phyloP scores from a whole-genome alignment of 169 alveolate species.

The Babesia caballi region DNA sequence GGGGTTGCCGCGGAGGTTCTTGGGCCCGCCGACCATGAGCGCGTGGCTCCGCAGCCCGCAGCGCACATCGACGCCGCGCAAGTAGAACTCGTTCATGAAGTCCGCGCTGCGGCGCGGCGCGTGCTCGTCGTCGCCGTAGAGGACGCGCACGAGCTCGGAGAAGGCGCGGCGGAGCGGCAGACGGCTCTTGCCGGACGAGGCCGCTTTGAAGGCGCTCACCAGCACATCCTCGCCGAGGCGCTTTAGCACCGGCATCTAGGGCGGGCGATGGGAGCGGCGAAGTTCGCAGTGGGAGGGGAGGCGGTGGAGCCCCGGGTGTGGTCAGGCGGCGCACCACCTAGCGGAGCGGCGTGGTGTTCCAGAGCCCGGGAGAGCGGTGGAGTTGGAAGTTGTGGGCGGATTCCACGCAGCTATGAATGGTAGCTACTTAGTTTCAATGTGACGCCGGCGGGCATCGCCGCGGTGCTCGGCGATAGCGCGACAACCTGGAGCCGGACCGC shows the following conservation, averaged over 20 bases:
- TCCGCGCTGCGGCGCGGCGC: conserved; percentile 22
- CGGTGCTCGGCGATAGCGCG: neutral
- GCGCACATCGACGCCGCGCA: conserved; percentile 50
- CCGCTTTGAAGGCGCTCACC: conserved; percentile 13
- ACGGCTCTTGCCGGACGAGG: conserved; percentile 32
- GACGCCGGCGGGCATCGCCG: neutral
- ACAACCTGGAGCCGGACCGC: neutral
- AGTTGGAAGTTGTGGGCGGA: too few relatives aligned
- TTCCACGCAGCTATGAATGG: too few relatives aligned
- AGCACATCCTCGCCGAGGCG: conserved; percentile 45
- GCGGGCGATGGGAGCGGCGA: too few relatives aligned
- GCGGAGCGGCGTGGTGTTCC: too few relatives aligned
- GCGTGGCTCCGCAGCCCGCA: conserved; percentile 60
- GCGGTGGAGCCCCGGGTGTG: too few relatives aligned
- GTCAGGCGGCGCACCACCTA: too few relatives aligned
- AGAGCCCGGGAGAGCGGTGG: too few relatives aligned
- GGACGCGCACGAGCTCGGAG: conserved; percentile 22
- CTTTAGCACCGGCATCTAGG: conserved; percentile 15
- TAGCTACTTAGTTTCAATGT: too few relatives aligned
- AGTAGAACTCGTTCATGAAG: conserved; percentile 57
- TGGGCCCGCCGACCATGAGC: conserved; percentile 68
- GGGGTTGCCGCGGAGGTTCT: conserved; percentile 60
- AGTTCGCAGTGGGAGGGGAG: too few relatives aligned
- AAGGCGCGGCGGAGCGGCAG: conserved; percentile 51
- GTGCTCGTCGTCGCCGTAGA: conserved; percentile 7